phyloP scores from a whole-genome alignment of 75 land plant species.

The Ceratopteris richardii region DNA sequence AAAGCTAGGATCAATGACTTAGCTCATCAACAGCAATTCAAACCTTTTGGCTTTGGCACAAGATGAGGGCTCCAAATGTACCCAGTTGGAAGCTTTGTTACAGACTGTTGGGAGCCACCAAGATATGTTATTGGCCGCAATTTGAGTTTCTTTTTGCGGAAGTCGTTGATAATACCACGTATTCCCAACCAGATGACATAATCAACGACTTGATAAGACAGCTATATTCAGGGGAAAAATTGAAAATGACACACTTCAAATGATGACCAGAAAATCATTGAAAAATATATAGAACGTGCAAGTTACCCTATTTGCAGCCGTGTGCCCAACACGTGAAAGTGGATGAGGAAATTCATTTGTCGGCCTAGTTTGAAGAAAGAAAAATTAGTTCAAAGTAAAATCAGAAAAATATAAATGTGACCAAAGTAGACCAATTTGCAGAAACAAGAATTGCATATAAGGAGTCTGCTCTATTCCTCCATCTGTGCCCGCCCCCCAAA shows the following conservation, averaged over 20 bases:
- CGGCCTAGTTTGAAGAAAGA: slow-evolving; percentile 46
- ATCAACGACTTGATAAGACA: slow-evolving; percentile 97
- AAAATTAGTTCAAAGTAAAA: background rate
- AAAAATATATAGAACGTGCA: background rate
- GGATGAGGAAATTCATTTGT: slow-evolving; percentile 99
- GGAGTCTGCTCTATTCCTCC: no score
- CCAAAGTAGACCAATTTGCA: background rate
- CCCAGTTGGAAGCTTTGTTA: slow-evolving; percentile 73
- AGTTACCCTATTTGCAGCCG: slow-evolving; percentile 82
- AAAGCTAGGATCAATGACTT: no score
- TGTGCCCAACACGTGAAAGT: slow-evolving; percentile 66
- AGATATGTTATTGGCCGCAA: slow-evolving; percentile 92
- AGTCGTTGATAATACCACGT: slow-evolving; percentile 78
- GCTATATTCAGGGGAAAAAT: slow-evolving; percentile 63
- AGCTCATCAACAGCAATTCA: background rate
- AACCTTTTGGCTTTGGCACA: slow-evolving; percentile 98
- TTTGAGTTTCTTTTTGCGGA: slow-evolving; percentile 86
- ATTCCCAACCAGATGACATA: slow-evolving; percentile 96
- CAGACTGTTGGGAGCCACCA: slow-evolving; percentile 77
- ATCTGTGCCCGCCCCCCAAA: no score
- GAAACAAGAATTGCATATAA: no score
- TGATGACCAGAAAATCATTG: no score
- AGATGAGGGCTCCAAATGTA: slow-evolving; percentile 99
- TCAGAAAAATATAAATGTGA: background rate
- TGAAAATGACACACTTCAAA: no score